Evolutionary conservation across 768 basidiomycete genomes (phyloP).

Genomic region (Sarcomyxa edulis): DNA sequence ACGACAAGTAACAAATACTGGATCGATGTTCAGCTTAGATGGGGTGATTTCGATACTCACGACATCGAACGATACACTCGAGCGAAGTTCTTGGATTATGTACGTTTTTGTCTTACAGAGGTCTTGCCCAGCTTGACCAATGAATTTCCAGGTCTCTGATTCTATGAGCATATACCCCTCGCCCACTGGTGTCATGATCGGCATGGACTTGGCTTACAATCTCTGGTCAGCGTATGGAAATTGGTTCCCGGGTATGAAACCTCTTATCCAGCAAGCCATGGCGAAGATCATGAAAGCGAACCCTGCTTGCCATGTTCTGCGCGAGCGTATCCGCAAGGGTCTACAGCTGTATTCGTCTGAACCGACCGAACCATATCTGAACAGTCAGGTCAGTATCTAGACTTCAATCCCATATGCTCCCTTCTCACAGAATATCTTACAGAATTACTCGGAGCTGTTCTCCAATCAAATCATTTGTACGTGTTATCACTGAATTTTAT

Average conservation of each 20-base stretch:
- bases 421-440: conserved; percentile 4
- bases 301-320: conserved; percentile 93
- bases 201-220: conserved; percentile 98
- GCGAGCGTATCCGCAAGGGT: conserved; percentile 98
- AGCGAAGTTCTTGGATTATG: conserved; percentile 98
- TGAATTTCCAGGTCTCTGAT: conserved; percentile 67
- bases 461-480: conserved; percentile 96
- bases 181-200: conserved; percentile 97
- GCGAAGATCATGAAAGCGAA: conserved; percentile 99
- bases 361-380: conserved; percentile 97
- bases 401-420: neutral
- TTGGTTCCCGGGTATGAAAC: conserved; percentile 99
- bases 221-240: conserved; percentile 98
- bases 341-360: conserved; percentile 98
- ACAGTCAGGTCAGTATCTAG: conserved; percentile 64
- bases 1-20: conserved; percentile 98
- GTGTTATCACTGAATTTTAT: conserved; percentile 13
- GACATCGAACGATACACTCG: conserved; percentile 99
- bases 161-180: conserved; percentile 99
- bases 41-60: conserved; percentile 99
- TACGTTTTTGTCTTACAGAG: conserved; percentile 25
- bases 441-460: conserved; percentile 93
- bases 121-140: conserved; percentile 3
- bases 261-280: conserved; percentile 97
- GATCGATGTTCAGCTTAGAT: conserved; percentile 92